Evolutionary conservation across 106 monocot species (phyloP).

Genomic region (Dioscorea zingiberensis): DNA sequence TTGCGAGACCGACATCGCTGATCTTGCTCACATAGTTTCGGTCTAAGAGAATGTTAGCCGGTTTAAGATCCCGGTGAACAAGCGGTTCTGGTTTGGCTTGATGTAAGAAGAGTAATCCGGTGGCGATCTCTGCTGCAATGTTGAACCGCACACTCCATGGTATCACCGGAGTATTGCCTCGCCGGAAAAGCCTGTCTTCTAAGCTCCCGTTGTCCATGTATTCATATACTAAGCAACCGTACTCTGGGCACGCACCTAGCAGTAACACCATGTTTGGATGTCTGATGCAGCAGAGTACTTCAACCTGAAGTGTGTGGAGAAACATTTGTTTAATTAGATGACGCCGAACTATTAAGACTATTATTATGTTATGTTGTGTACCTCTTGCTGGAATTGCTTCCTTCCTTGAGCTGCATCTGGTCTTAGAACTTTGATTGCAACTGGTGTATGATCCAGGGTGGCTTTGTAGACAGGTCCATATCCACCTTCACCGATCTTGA

Average conservation of each 20-base stretch:
- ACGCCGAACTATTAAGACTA: not conserved
- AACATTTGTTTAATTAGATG: no score
- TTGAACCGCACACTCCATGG: slow-evolving; percentile 78
- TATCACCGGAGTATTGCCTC: slow-evolving; percentile 49
- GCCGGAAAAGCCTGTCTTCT: slow-evolving; percentile 69
- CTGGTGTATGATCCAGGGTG: slow-evolving; percentile 23
- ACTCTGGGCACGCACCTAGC: slow-evolving; percentile 79
- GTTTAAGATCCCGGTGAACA: slow-evolving; percentile 83
- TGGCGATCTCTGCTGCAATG: slow-evolving; percentile 75
- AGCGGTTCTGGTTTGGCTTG: slow-evolving; percentile 79
- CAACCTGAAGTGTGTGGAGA: slow-evolving; percentile 4
- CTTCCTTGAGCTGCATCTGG: slow-evolving; percentile 35
- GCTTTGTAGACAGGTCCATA: slow-evolving; percentile 32
- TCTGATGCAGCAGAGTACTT: slow-evolving; percentile 61
- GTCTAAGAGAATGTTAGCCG: slow-evolving; percentile 74
- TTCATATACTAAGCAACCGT: slow-evolving; percentile 77
- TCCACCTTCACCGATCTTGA: slow-evolving; percentile 33
- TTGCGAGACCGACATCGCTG: slow-evolving; percentile 72
- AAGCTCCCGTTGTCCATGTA: slow-evolving; percentile 85
- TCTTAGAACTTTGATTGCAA: slow-evolving; percentile 32
- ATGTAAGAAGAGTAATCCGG: slow-evolving; percentile 70
- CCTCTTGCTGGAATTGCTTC: slow-evolving; percentile 41
- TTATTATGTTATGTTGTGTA: slow-evolving; percentile 4
- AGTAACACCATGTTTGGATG: slow-evolving; percentile 87
- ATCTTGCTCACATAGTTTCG: slow-evolving; percentile 76